Evolutionary conservation across 139 green algal genomes (phyloP).

Genomic region (Raphidocelis subcapitata): DNA sequence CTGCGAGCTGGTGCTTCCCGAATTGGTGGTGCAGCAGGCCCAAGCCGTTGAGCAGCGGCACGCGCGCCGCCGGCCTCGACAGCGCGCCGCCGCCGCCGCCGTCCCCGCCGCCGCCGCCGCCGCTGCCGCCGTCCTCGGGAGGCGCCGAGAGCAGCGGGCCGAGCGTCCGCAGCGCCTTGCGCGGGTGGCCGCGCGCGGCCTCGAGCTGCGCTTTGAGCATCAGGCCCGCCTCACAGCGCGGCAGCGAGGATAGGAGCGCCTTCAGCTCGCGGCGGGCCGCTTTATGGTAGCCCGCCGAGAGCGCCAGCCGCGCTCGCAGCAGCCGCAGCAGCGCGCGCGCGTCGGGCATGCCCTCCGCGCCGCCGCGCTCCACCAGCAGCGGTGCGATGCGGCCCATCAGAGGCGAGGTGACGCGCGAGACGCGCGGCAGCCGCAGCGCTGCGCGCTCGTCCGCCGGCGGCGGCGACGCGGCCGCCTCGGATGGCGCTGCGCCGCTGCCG

Average conservation of each 20-base stretch:
- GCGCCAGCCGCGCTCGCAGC: conserved; percentile 15
- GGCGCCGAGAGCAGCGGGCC: background rate
- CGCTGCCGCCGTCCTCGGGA: background rate
- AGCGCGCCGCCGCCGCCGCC: background rate
- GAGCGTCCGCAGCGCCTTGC: conserved; percentile 16
- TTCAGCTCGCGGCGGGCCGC: background rate
- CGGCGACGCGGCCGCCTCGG: too few relatives aligned
- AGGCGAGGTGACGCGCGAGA: too few relatives aligned
- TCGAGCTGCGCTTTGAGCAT: conserved; percentile 27
- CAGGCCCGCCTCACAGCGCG: conserved; percentile 1
- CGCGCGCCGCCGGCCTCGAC: background rate
- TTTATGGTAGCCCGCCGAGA: conserved; percentile 12
- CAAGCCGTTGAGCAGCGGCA: conserved; percentile 36
- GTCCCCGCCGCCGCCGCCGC: background rate
- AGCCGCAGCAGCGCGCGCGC: conserved; percentile 15
- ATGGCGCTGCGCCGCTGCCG: too few relatives aligned
- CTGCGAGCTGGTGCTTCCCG: conserved; percentile 35
- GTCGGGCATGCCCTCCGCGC: background rate
- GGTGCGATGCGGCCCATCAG: too few relatives aligned
- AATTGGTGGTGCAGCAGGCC: conserved; percentile 30
- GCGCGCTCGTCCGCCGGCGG: too few relatives aligned
- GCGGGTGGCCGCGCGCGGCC: conserved; percentile 11
- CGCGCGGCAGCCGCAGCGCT: too few relatives aligned
- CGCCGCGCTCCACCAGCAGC: too few relatives aligned
- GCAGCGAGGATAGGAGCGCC: background rate